A percentile compares a stretch with the other conserved stretches of the same genome.
These are phyloP conservation scores for Creolimax fragrantissima DNA, from an alignment of 78 protist genomes.

Conservation along the genomic window DNA sequence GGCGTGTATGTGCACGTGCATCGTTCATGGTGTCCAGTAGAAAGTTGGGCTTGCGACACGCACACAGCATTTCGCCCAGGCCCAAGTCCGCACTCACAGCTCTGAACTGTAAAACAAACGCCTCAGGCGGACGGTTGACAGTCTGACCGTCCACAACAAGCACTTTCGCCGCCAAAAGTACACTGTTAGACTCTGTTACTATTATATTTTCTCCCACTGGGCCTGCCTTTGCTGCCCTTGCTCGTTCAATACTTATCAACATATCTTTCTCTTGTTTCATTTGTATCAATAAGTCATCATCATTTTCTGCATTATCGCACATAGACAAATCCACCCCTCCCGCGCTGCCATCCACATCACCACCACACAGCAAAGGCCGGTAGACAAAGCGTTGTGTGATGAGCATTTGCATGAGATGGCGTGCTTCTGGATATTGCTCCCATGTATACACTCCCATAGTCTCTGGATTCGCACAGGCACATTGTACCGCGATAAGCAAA, in stretches of 20 bases:
- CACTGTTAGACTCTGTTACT: no score
- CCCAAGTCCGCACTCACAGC: background rate
- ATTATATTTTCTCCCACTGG: no score
- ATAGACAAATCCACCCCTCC: no score
- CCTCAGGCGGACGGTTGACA: no score
- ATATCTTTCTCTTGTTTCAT: no score
- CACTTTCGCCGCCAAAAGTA: no score
- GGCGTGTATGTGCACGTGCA: background rate
- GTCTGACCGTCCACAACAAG: no score
- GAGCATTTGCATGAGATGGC: background rate
- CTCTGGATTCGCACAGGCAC: background rate
- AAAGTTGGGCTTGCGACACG: background rate
- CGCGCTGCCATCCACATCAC: no score
- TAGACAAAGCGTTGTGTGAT: background rate
- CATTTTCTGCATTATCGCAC: no score
- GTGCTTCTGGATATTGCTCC: background rate
- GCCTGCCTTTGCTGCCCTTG: no score
- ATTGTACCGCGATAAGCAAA: background rate
- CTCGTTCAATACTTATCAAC: no score
- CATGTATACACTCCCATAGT: background rate
- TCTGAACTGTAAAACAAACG: background rate
- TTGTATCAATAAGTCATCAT: no score
- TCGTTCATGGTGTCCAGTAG: background rate
- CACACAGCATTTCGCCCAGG: background rate
- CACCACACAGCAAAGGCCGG: background rate